These are phyloP conservation scores for Cercophora samala DNA, from an alignment of 495 filamentous ascomycete species.

Conservation along the genomic window DNA sequence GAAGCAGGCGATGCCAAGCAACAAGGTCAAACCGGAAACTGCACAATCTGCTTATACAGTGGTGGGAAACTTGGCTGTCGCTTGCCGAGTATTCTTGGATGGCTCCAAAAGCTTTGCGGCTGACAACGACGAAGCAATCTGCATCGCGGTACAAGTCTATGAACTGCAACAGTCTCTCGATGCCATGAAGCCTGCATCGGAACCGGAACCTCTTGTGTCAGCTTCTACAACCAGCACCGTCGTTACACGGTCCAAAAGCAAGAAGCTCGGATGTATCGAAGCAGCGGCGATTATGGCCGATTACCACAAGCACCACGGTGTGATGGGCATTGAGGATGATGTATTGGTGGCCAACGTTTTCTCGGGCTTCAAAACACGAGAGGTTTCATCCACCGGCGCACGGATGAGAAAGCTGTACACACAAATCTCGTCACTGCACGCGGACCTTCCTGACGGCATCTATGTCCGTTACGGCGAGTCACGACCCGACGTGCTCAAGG, in stretches of 20 bases:
- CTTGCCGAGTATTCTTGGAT: conserved; percentile 16
- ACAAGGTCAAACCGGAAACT: conserved; percentile 7
- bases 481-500: conserved; percentile 55
- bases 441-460: conserved; percentile 56
- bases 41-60: conserved; percentile 7
- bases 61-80: conserved; percentile 12
- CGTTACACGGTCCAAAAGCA: conserved; percentile 7
- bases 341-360: conserved; percentile 17
- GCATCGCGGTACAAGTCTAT: not conserved
- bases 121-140: not conserved
- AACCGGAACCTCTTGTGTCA: not conserved
- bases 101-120: not conserved
- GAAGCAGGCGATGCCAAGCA: not conserved
- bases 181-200: not conserved
- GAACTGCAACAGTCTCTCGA: not conserved
- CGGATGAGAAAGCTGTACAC: conserved; percentile 53
- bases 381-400: not conserved
- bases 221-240: not conserved
- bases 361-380: not conserved
- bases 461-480: conserved; percentile 53
- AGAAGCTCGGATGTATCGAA: not conserved
- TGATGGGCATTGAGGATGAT: conserved; percentile 40
- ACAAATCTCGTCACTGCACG: conserved; percentile 50
- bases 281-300: not conserved
- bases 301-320: conserved; percentile 41